These are phyloP conservation scores for Epichloe bromicola DNA, from an alignment of 2,329 filamentous ascomycete species.

Conservation along the genomic window DNA sequence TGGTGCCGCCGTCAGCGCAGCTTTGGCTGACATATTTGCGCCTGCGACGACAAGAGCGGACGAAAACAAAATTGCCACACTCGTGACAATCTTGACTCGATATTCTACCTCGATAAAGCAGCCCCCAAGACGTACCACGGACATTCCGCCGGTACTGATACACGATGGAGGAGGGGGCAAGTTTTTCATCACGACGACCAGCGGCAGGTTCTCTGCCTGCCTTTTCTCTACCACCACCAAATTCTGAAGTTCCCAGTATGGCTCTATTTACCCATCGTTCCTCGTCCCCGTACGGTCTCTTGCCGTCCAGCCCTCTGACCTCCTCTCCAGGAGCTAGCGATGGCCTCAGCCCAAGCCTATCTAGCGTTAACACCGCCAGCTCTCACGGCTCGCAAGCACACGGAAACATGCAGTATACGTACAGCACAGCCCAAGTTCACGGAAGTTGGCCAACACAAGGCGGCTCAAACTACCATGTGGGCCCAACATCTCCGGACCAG, in stretches of 20 bases:
- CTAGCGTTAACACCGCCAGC: constrained; percentile 47
- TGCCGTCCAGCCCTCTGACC: constrained; percentile 20
- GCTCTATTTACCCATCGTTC: constrained; percentile 10
- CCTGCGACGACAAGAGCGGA: neutral
- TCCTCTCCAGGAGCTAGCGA: constrained; percentile 39
- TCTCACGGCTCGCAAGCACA: constrained; percentile 44
- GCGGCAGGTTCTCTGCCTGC: constrained; percentile 21
- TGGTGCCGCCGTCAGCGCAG: neutral
- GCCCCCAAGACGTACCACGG: neutral
- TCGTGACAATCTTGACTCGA: neutral
- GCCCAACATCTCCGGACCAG: constrained; percentile 25
- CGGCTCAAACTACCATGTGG: constrained; percentile 36
- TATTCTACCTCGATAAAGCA: too few relatives aligned
- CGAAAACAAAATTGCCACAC: neutral
- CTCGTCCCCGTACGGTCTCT: constrained; percentile 14
- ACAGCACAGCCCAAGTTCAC: constrained; percentile 34
- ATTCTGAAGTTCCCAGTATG: constrained; percentile 25
- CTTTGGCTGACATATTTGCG: neutral
- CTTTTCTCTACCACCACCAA: constrained; percentile 24
- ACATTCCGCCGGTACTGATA: neutral
- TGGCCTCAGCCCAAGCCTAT: constrained; percentile 47
- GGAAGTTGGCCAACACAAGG: constrained; percentile 47
- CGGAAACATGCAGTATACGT: constrained; percentile 33
- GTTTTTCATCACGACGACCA: constrained; percentile 22
- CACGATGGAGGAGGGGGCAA: constrained; percentile 20